Percentiles rank a stretch among this genome's conserved stretches.
These are phyloP conservation scores for Ganoderma sinense DNA, from an alignment of 1,284 basidiomycete species.

Conservation along the genomic window DNA sequence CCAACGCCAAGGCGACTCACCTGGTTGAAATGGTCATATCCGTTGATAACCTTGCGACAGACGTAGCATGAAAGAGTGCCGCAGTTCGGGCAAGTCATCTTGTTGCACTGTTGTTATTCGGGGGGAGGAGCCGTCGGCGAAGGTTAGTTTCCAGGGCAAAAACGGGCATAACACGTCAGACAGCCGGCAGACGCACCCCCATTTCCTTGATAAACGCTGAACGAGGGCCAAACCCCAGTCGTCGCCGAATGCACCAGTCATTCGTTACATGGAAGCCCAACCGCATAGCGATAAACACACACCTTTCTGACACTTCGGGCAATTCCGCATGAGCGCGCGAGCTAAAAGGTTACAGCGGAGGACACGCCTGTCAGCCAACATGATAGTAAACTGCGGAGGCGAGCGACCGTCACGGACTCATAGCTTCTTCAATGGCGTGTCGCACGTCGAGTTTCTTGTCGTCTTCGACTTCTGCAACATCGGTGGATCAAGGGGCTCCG, in stretches of 20 bases:
- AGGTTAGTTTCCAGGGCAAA: constrained; percentile 3
- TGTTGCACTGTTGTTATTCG: constrained; percentile 72
- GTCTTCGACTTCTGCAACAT: constrained; percentile 65
- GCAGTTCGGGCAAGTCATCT: constrained; percentile 80
- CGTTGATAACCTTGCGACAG: constrained; percentile 72
- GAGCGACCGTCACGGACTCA: constrained; percentile 62
- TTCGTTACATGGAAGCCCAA: neutral
- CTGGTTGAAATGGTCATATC: constrained; percentile 83
- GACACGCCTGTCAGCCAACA: constrained; percentile 1
- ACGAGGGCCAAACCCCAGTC: neutral
- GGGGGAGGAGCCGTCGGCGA: neutral
- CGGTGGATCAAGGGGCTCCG: constrained; percentile 2
- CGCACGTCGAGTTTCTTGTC: constrained; percentile 77
- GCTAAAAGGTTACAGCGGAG: constrained; percentile 49
- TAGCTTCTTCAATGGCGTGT: constrained; percentile 87
- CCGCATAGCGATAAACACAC: constrained; percentile 26
- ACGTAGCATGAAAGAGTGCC: constrained; percentile 78
- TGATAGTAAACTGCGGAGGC: neutral
- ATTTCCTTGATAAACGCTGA: constrained; percentile 79
- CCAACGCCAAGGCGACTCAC: constrained; percentile 40
- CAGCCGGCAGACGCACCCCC: constrained; percentile 56
- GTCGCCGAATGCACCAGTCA: constrained; percentile 5
- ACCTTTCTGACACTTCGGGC: constrained; percentile 82
- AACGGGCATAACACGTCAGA: neutral
- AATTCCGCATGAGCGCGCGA: constrained; percentile 83